Evolutionary conservation across 441 rosid species (phyloP), one percentile per base, ranked within the genome.

Genomic region (Sinapis alba): DNA sequence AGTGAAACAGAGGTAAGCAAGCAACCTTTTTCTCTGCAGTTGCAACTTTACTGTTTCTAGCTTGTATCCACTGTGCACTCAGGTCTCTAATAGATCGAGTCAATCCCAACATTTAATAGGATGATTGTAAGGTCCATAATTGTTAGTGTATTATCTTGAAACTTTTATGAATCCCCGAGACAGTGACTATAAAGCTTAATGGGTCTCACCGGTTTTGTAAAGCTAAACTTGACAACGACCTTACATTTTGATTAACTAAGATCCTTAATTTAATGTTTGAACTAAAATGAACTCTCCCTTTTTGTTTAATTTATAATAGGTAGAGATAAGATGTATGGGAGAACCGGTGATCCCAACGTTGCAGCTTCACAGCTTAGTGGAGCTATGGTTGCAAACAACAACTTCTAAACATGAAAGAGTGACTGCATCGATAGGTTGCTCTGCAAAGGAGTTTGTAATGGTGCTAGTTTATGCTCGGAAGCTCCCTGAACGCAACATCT

Each of bases 401-500:
- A 76, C 83, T 16, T 60, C 91, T 10, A 83, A 83, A 53, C 76
- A 89, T 6, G 84, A 92, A 50, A 83, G 87, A 43, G 77, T 90
- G 11, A 18, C 86, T 8, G 89, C 94, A 45, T 70, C 85, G 2
- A 66, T 87, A 34, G 98, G 98, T 69, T 89, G 90, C 15, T 86
- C 94, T 7, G 98, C 97, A 2, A 90, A 92, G 83, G 97, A 94
- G n/a, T 94, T 85, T 70, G 86, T 94, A 21, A 92, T 94, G 98
- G 96, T 89, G 73, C 82, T 94, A 64, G 86, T 79, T n/a, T 94
- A 92, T 74, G 86, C 87, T 68, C 86, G 93, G 56, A 92, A 84
- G 83, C 76, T 69, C 67, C 82, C 83, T 3, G 77, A 74, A 57
- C 15, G 47, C 68, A 78, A 73, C 72, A 73, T 73, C 63, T 68